Evolutionary conservation across 2,329 filamentous ascomycete genomes (phyloP), one percentile per base, ranked within the genome.

Genomic region (Cytospora mali): DNA sequence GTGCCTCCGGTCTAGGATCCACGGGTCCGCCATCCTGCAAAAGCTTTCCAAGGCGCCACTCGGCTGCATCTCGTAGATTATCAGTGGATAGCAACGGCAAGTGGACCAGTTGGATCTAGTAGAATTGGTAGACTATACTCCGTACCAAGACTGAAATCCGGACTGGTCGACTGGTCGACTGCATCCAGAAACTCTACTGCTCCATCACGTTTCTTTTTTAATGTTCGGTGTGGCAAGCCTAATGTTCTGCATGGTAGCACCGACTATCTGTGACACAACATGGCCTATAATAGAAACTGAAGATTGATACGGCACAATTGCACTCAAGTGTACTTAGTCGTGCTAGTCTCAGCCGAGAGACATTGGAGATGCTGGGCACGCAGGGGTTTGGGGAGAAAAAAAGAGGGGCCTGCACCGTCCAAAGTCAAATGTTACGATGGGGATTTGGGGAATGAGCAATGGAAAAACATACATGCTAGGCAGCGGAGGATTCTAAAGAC

Each of bases 1-100:
- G 61, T 62, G 55, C 49, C 53, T 53, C 48, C 61, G 46, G 25
- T 46, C 42, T 46, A 23, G 21, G 21, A 46, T n/a, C n/a, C 39
- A 42, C n/a, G 39, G 39, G 21, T 46, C 51, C 61, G 48, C 33
- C 48, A 33, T 49, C 39, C 51, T 48, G 55, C 55, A 62, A 58
- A 62, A 57, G 29, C 52, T 62, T 58, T 48, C 33, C 28, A 48
- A 23, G 33, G 18, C 9, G n/a, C n/a, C 52, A 54, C 39, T 18
- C 18, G 21, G 9, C 5, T 29, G 49, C 25, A 51, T 29, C 49
- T 27, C 42, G 42, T 21, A 23, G 21, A 46, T 46, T 46, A 23
- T 23, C 7, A n/a, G 42, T 46, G 42, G 42, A 46, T 21, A 46
- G 9, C 42, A 18, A 46, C 42, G 42, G 42, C 42, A 46, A 46